These are phyloP conservation scores for Protoeuglena noctilucae DNA, from an alignment of 139 green algal species.

Conservation along the genomic window DNA sequence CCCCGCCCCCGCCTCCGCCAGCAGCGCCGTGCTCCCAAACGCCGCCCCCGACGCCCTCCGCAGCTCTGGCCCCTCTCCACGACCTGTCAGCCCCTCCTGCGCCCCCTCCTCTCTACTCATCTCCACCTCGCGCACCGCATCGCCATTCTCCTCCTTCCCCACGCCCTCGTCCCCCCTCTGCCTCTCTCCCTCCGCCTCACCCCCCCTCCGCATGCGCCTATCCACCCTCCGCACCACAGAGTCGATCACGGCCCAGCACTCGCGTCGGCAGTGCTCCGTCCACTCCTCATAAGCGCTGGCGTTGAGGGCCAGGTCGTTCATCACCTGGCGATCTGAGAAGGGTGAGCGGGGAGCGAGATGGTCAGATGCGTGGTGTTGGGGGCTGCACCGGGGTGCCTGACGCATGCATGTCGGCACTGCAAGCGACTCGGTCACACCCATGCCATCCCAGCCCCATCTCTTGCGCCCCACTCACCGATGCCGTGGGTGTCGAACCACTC, in stretches of 20 bases:
- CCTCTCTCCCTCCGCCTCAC: slow-evolving; percentile 1
- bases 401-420: too few relatives aligned
- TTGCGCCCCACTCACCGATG: too few relatives aligned
- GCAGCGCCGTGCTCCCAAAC: not conserved
- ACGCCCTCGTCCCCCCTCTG: slow-evolving; percentile 9
- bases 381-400: too few relatives aligned
- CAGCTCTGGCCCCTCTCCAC: not conserved
- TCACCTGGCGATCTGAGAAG: too few relatives aligned
- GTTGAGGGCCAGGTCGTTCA: too few relatives aligned
- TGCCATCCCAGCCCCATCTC: too few relatives aligned
- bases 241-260: too few relatives aligned
- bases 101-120: not conserved
- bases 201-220: not conserved
- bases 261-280: too few relatives aligned
- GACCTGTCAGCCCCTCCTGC: slow-evolving; percentile 6
- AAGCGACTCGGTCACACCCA: too few relatives aligned
- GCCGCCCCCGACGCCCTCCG: not conserved
- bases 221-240: not conserved
- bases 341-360: too few relatives aligned
- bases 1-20: not conserved
- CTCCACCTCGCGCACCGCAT: slow-evolving; percentile 1
- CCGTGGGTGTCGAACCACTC: slow-evolving; percentile 5
- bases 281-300: too few relatives aligned
- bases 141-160: slow-evolving; percentile 1
- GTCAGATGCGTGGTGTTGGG: too few relatives aligned